Conservation (phyloP, 2,329 filamentous ascomycete genomes). For the Emergomyces orientalis region DNA sequence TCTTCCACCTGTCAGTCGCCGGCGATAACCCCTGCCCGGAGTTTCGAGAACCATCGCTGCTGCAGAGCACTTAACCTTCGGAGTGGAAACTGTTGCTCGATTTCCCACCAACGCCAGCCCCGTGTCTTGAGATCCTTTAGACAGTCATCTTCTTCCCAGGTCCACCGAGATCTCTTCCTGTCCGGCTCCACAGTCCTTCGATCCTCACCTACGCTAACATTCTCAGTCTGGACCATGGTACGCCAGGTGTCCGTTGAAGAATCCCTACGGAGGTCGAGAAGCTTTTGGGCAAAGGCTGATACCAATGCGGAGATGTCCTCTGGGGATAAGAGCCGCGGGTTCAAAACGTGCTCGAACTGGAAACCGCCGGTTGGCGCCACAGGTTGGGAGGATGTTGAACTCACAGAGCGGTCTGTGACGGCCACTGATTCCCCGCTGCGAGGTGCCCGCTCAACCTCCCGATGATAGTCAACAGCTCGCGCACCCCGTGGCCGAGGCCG, state of each 20-base stretch:
- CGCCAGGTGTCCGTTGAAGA: not conserved
- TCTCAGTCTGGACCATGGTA: not conserved
- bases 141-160: not conserved
- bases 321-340: constrained; percentile 1
- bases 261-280: not conserved
- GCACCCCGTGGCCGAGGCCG: not conserved
- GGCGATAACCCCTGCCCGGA: not conserved
- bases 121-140: constrained; percentile 4
- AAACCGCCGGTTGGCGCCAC: not conserved
- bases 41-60: not conserved
- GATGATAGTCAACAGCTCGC: not conserved
- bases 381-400: not conserved
- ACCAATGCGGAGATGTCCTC: constrained; percentile 2
- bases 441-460: not conserved
- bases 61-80: not conserved
- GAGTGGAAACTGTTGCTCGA: not conserved
- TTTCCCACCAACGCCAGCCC: constrained; percentile 6
- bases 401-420: not conserved
- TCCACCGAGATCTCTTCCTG: constrained; percentile 3
- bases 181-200: not conserved
- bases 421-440: not conserved
- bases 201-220: not conserved
- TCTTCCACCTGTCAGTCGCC: not conserved
- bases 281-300: constrained; percentile 1
- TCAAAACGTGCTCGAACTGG: not conserved